A percentile compares a stretch with the other conserved stretches of the same genome.
phyloP scores from a whole-genome alignment of 306 rosid genomes.

The Quercus agrifolia region DNA sequence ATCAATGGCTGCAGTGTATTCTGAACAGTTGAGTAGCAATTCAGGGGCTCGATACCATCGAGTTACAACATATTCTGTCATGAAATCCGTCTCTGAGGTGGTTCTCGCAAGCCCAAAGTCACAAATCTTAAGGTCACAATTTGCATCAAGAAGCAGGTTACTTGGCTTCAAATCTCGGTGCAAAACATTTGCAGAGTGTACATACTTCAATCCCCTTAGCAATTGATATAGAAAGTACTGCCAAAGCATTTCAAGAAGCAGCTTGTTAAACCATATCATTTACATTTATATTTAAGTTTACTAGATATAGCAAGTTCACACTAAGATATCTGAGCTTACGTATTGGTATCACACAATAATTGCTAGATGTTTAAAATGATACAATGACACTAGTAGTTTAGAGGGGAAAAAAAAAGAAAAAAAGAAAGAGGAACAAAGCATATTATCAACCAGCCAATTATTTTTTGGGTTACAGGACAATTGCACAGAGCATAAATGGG shows the following conservation, averaged over 20 bases:
- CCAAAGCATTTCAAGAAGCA: constrained; percentile 14
- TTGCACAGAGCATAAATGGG: neutral
- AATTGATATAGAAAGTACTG: constrained; percentile 67
- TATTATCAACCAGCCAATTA: no score
- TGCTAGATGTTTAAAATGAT: no score
- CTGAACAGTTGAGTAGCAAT: constrained; percentile 61
- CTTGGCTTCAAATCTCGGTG: constrained; percentile 77
- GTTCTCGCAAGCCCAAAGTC: constrained; percentile 85
- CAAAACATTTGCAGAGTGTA: constrained; percentile 71
- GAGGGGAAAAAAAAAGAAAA: no score
- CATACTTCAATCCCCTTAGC: constrained; percentile 63
- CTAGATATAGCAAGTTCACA: no score
- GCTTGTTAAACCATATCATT: neutral
- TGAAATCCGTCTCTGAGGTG: constrained; percentile 71
- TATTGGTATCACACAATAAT: no score
- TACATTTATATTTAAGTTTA: neutral
- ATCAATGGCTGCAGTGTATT: constrained; percentile 72
- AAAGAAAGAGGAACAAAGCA: no score
- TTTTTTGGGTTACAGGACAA: neutral
- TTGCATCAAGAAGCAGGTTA: constrained; percentile 60
- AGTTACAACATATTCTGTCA: constrained; percentile 75
- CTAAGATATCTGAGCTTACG: no score
- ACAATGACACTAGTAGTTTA: no score
- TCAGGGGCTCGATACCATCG: constrained; percentile 81
- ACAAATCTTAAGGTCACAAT: constrained; percentile 71